Percentiles rank a stretch among this genome's conserved stretches.
These are phyloP conservation scores for Catunica adiposa DNA, from an alignment of 2,329 filamentous ascomycete genomes.

Conservation along the genomic window DNA sequence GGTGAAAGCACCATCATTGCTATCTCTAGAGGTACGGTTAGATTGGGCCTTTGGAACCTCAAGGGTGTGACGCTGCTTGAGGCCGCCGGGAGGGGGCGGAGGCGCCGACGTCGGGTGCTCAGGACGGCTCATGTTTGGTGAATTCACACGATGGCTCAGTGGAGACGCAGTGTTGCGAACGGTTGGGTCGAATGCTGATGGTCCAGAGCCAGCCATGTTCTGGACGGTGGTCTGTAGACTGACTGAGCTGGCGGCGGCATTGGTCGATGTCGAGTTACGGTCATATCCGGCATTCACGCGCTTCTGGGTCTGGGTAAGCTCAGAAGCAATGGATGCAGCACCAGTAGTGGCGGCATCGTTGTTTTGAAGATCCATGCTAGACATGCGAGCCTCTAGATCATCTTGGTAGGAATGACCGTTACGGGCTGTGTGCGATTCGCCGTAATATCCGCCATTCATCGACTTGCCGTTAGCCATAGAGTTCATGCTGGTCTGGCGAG, in stretches of 20 bases:
- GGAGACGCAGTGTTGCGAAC: constrained; percentile 8
- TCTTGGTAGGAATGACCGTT: constrained; percentile 6
- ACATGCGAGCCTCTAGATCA: constrained; percentile 12
- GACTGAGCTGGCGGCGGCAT: constrained; percentile 3
- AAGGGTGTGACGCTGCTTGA: constrained; percentile 74
- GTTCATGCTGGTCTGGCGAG: constrained; percentile 13
- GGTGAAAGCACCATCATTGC: constrained; percentile 46
- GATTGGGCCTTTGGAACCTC: constrained; percentile 60
- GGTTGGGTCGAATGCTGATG: constrained; percentile 1
- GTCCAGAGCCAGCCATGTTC: not conserved
- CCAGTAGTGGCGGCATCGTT: constrained; percentile 5
- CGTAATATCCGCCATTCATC: not conserved
- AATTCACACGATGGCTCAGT: constrained; percentile 4
- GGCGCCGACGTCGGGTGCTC: constrained; percentile 12
- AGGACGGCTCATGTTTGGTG: constrained; percentile 4
- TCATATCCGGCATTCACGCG: constrained; percentile 6
- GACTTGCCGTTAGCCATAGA: constrained; percentile 8
- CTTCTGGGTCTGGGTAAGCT: constrained; percentile 8
- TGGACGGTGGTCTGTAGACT: constrained; percentile 4
- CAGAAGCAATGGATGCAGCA: constrained; percentile 6
- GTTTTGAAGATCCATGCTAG: constrained; percentile 10
- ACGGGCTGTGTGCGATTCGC: not conserved
- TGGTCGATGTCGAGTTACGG: constrained; percentile 2
- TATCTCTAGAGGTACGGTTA: constrained; percentile 57
- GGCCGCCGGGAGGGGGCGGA: constrained; percentile 25